Conservation (phyloP, 2,329 filamentous ascomycete species). For the Pseudogymnoascus sp. region DNA sequence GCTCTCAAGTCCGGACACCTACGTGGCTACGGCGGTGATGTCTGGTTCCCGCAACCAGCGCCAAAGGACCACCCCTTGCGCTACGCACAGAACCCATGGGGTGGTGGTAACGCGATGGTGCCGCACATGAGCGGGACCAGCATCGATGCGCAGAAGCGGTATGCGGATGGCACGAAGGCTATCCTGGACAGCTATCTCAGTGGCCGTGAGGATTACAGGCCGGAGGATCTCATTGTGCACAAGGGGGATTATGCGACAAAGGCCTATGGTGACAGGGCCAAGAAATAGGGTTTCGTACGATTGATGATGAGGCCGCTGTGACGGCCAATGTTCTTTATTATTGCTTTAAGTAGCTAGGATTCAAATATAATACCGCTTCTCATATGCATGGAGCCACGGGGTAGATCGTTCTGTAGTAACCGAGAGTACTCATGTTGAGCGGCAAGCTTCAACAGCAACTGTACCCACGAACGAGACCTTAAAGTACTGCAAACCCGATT, state of each 20-base stretch:
- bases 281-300: not conserved
- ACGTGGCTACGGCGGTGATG: constrained; percentile 78
- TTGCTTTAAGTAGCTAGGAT: not conserved
- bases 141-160: constrained; percentile 93
- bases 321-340: not conserved
- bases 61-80: constrained; percentile 89
- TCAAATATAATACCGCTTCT: not conserved
- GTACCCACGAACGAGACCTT: no score
- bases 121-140: constrained; percentile 98
- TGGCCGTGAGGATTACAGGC: constrained; percentile 79
- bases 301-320: not conserved
- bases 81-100: constrained; percentile 87
- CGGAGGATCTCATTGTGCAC: constrained; percentile 85
- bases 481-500: no score
- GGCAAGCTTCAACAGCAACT: no score
- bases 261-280: constrained; percentile 69
- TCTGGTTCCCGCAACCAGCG: constrained; percentile 97
- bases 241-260: constrained; percentile 90
- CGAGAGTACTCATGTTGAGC: no score
- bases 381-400: no score
- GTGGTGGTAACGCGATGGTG: constrained; percentile 96
- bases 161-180: constrained; percentile 77
- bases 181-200: constrained; percentile 89
- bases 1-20: constrained; percentile 89
- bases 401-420: no score